Conservation (phyloP, 2,329 filamentous ascomycete species). For the Penicillium sp. region DNA sequence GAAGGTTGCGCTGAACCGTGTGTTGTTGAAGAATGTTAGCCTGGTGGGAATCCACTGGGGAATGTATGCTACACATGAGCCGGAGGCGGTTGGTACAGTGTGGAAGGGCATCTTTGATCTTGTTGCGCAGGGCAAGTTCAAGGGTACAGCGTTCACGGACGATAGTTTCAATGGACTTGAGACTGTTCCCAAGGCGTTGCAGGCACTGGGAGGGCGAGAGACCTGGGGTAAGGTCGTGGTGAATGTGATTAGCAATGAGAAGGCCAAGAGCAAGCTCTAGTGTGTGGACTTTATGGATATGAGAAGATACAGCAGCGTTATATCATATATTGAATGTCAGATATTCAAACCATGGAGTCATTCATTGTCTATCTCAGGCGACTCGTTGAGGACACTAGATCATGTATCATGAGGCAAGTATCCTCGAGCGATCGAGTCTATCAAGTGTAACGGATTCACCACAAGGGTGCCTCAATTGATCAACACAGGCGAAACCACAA, state of each 20-base stretch:
- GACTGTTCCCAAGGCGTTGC: constrained; percentile 73
- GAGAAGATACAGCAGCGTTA: neutral
- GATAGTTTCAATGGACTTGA: constrained; percentile 82
- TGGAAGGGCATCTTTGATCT: constrained; percentile 83
- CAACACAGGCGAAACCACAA: too few species aligned
- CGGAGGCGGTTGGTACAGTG: constrained; percentile 68
- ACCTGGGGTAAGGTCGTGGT: constrained; percentile 98
- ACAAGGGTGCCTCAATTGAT: too few species aligned
- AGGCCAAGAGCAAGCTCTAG: constrained; percentile 53
- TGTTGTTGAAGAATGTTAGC: constrained; percentile 89
- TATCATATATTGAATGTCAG: neutral
- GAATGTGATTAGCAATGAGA: constrained; percentile 74
- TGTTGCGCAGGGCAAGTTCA: constrained; percentile 76
- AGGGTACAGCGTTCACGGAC: constrained; percentile 80
- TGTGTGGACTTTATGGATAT: neutral
- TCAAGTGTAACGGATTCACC: neutral
- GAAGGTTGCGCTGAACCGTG: constrained; percentile 89
- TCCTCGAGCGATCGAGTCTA: neutral
- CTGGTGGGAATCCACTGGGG: constrained; percentile 93
- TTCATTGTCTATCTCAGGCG: neutral
- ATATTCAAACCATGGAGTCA: neutral
- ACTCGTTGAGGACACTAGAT: neutral
- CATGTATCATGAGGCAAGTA: neutral
- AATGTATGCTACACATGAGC: constrained; percentile 74
- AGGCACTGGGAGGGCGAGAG: constrained; percentile 75